Evolutionary conservation across 306 rosid genomes (phyloP).

Genomic region (Bauhinia variegata): DNA sequence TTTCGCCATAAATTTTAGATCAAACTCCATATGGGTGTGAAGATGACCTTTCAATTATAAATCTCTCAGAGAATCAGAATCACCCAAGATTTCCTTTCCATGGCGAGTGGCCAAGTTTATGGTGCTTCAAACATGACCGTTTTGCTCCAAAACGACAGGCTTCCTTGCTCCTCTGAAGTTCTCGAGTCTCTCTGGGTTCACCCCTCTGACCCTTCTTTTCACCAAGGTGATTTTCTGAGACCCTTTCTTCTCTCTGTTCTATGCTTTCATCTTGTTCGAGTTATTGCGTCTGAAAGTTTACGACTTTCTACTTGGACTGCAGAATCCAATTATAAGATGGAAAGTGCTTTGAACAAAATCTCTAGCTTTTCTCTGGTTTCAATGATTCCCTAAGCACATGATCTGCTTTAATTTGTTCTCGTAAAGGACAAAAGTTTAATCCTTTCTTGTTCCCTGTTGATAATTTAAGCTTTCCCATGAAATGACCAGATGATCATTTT

Average conservation of each 20-base stretch:
- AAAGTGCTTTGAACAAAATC: too few relatives aligned
- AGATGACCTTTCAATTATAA: slow-evolving; percentile 26
- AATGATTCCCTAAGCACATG: not conserved
- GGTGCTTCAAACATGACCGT: slow-evolving; percentile 56
- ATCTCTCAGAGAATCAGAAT: slow-evolving; percentile 1
- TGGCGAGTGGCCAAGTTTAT: slow-evolving; percentile 56
- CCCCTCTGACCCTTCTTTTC: slow-evolving; percentile 57
- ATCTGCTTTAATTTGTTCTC: not conserved
- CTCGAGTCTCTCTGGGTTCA: slow-evolving; percentile 70
- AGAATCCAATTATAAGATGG: too few relatives aligned
- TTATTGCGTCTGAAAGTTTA: not conserved
- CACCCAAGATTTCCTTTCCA: slow-evolving; percentile 24
- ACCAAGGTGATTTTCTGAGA: slow-evolving; percentile 46
- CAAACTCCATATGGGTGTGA: slow-evolving; percentile 20
- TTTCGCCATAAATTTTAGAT: slow-evolving; percentile 45
- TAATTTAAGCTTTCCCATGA: slow-evolving; percentile 13
- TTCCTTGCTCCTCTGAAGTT: slow-evolving; percentile 59
- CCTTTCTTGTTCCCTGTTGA: not conserved
- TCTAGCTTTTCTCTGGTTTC: not conserved
- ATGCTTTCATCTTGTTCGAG: not conserved
- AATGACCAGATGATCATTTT: not conserved
- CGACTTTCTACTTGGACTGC: not conserved
- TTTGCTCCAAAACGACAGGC: slow-evolving; percentile 55
- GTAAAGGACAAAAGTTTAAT: slow-evolving; percentile 13
- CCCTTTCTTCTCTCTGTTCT: not conserved